Evolutionary conservation across 306 rosid genomes (phyloP), one percentile per base, ranked within the genome.

Genomic region (Nissolia schottii): DNA sequence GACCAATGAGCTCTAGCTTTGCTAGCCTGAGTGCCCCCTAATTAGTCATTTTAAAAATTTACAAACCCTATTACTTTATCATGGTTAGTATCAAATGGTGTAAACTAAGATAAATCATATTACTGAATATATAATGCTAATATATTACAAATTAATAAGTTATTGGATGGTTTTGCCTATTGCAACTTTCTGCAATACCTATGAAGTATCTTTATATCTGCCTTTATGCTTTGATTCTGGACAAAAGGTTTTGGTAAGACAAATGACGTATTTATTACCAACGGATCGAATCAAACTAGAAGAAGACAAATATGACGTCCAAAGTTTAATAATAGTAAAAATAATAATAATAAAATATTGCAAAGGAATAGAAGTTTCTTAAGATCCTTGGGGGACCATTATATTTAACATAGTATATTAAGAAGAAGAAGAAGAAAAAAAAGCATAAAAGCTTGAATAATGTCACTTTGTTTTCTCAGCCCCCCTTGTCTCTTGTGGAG

Each of bases 291-390:
- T 80, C 79, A 80, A 77, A 64, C 40, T n/a, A 24, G 56, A 70
- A 67, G 53, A 43, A 75, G 83, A 78, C 79, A 81, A 80, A 80
- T 14, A 31, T 40, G 71, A 83, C 67, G 62, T 62, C 77, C 37
- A 60, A 37, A n/a, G n/a, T n/a, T n/a, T n/a, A n/a, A n/a, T n/a
- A n/a, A n/a, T n/a, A n/a, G n/a, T n/a, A n/a, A n/a, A n/a, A n/a
- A n/a, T n/a, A n/a, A 34, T 50, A 55, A 77, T 62, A 45, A 49
- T 31, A 61, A 77, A 61, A 34, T 69, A 51, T 67, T 20, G 48
- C 11, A 35, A 50, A 45, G 65, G 77, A 77, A 67, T 77, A 45
- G 74, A 82, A 73, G 74, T 77, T 77, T 82, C 85, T 51, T 34
- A 25, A 4, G 9, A 54, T 27, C 41, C n/a, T 29, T 10, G 34